These are phyloP conservation scores for Camellia sinensis DNA, from an alignment of 148 eudicot species.

Conservation along the genomic window DNA sequence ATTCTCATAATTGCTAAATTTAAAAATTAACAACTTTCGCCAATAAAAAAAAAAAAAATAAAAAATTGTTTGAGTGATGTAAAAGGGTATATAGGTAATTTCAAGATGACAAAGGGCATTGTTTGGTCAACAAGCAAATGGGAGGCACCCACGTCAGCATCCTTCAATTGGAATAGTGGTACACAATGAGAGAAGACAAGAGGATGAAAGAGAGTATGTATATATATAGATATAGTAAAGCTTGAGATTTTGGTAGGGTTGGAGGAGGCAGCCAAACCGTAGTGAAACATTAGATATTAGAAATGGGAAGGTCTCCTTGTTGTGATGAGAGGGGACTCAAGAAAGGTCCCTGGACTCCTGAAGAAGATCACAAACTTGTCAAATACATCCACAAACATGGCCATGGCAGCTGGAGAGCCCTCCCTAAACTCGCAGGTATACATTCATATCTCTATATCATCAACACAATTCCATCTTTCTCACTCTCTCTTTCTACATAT, in stretches of 20 bases:
- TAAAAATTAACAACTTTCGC: neutral
- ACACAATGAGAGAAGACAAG: slow-evolving; percentile 22
- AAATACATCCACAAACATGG: slow-evolving; percentile 67
- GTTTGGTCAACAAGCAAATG: slow-evolving; percentile 9
- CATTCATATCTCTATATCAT: neutral
- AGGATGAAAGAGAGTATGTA: slow-evolving; percentile 15
- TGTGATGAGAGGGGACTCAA: slow-evolving; percentile 76
- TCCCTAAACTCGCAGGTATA: slow-evolving; percentile 75
- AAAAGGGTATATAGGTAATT: slow-evolving; percentile 15
- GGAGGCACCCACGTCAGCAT: slow-evolving; percentile 30
- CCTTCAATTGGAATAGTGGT: neutral
- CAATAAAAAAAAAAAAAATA: neutral
- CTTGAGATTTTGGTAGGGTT: slow-evolving; percentile 60
- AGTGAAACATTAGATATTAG: slow-evolving; percentile 8
- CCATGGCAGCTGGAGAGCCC: slow-evolving; percentile 97
- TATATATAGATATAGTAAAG: slow-evolving; percentile 31
- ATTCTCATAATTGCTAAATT: too few relatives aligned
- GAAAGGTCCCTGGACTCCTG: slow-evolving; percentile 94
- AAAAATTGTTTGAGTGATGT: neutral
- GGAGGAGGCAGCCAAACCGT: slow-evolving; percentile 50
- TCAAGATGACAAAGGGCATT: neutral
- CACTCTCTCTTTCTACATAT: neutral
- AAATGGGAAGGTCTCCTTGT: slow-evolving; percentile 83
- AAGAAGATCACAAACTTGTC: slow-evolving; percentile 74
- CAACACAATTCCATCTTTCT: neutral